These are phyloP conservation scores for Eucalyptus tenuipes DNA, from an alignment of 345 rosid genomes.

Conservation along the genomic window DNA sequence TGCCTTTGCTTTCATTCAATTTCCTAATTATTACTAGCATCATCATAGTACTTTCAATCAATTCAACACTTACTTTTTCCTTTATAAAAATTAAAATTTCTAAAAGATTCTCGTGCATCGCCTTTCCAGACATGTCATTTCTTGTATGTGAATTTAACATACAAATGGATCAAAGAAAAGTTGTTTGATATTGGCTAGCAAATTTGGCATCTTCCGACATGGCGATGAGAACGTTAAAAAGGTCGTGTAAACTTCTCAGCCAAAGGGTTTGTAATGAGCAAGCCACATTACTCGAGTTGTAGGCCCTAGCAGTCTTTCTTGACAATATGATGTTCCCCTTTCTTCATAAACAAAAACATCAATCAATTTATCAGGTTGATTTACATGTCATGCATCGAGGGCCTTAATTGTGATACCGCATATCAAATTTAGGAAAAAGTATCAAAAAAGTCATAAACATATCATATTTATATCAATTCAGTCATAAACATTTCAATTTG, in stretches of 20 bases:
- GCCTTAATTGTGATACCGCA: neutral
- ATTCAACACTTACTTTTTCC: neutral
- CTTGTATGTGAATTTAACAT: neutral
- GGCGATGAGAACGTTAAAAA: neutral
- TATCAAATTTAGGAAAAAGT: neutral
- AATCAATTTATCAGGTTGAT: neutral
- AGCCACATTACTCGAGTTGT: neutral
- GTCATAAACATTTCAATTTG: accelerated
- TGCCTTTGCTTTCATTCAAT: no score
- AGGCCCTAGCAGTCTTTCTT: neutral
- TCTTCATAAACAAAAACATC: neutral
- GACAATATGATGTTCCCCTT: neutral
- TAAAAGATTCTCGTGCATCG: neutral
- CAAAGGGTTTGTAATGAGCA: neutral
- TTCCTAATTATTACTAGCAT: no score
- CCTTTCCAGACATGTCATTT: neutral
- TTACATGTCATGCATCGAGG: neutral
- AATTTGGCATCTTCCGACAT: neutral
- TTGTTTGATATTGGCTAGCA: neutral
- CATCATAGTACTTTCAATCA: neutral
- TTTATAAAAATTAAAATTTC: neutral
- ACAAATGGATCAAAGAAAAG: neutral
- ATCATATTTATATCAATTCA: no score
- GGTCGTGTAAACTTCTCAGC: neutral
- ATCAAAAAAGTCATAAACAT: accelerated